phyloP scores from a whole-genome alignment of 164 flowering plant species.

The Tetrastigma voinierianum region DNA sequence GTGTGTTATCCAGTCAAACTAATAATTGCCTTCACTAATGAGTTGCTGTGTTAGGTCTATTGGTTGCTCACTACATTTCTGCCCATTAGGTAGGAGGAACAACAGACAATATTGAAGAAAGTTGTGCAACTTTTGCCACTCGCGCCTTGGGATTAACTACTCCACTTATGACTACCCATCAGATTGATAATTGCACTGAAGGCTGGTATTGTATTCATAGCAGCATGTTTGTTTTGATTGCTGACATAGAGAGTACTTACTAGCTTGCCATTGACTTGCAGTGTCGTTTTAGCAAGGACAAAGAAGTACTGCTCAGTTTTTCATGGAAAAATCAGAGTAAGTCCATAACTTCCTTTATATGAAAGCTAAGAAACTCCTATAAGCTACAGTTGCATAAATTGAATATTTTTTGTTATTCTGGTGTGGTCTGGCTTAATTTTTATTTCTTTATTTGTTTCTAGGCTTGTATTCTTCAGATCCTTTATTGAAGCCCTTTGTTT shows the following conservation, averaged over 20 bases:
- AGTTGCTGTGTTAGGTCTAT: too few species aligned
- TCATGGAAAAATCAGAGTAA: slow-evolving; percentile 85
- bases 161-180: slow-evolving; percentile 86
- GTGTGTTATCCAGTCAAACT: too few species aligned
- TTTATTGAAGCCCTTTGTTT: not conserved
- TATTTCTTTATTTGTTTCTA: not conserved
- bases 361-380: too few species aligned
- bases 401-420: not conserved
- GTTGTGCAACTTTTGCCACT: slow-evolving; percentile 86
- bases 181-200: slow-evolving; percentile 96
- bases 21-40: too few species aligned
- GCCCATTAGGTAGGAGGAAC: slow-evolving; percentile 84
- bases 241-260: slow-evolving; percentile 7
- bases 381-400: too few species aligned
- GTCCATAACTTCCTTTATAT: slow-evolving; percentile 15
- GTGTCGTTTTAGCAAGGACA: slow-evolving; percentile 86
- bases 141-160: slow-evolving; percentile 75
- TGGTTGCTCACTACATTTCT: not conserved
- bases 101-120: slow-evolving; percentile 88
- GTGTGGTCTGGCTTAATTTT: too few species aligned
- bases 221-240: not conserved
- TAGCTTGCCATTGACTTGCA: slow-evolving; percentile 31
- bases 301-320: slow-evolving; percentile 87
- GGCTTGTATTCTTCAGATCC: not conserved
- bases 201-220: slow-evolving; percentile 69